These are phyloP conservation scores for Globisporangium splendens DNA, from an alignment of 352 stramenopile species.

Conservation along the genomic window DNA sequence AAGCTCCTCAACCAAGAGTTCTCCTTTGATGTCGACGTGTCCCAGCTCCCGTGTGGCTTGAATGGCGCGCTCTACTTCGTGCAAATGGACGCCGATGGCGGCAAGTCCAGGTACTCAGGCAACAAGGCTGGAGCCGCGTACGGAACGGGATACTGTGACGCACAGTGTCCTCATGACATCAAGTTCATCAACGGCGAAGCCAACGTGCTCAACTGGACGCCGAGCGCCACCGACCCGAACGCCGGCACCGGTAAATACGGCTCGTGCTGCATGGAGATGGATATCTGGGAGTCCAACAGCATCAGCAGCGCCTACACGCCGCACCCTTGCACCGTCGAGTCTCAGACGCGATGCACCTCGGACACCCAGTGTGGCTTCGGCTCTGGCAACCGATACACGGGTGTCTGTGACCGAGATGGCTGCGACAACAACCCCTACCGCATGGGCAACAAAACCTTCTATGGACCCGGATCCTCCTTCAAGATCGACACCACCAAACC, in stretches of 20 bases:
- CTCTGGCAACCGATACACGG: constrained; percentile 47
- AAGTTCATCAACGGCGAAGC: constrained; percentile 80
- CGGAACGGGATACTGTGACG: constrained; percentile 73
- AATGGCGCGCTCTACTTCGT: constrained; percentile 81
- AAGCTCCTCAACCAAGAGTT: constrained; percentile 77
- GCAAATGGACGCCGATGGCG: constrained; percentile 62
- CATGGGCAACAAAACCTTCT: constrained; percentile 67
- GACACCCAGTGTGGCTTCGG: constrained; percentile 42
- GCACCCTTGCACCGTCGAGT: constrained; percentile 45
- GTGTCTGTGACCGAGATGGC: constrained; percentile 72
- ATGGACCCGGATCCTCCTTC: constrained; percentile 47
- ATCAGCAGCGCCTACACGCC: constrained; percentile 52
- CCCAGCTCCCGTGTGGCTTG: constrained; percentile 51
- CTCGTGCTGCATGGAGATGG: constrained; percentile 63
- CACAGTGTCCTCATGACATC: constrained; percentile 66
- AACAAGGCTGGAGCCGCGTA: constrained; percentile 58
- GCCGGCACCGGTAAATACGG: constrained; percentile 52
- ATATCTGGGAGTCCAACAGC: constrained; percentile 70
- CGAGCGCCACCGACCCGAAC: constrained; percentile 26
- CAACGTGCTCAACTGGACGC: constrained; percentile 55
- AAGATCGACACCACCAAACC: constrained; percentile 51
- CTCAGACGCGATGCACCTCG: constrained; percentile 30
- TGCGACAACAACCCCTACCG: no score
- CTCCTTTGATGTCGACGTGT: constrained; percentile 64
- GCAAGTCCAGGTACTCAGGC: constrained; percentile 29